Percentiles rank a stretch among this genome's conserved stretches.
phyloP scores from a whole-genome alignment of 148 eudicot species.

The Vaccinium darrowii region DNA sequence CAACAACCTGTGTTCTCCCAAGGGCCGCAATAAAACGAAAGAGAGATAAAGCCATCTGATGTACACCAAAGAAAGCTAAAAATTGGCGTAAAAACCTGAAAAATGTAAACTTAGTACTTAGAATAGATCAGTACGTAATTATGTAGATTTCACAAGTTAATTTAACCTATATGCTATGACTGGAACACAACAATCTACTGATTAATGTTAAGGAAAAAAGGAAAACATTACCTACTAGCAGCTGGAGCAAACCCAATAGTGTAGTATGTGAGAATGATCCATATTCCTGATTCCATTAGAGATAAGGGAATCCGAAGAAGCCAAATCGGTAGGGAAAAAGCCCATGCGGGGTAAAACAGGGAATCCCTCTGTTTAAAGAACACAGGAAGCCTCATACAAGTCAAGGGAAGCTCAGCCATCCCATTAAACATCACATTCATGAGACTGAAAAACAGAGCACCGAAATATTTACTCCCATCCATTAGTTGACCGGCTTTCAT shows the following conservation, averaged over 20 bases:
- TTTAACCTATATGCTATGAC: not conserved
- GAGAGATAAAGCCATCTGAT: constrained; percentile 47
- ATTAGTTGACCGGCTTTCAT: constrained; percentile 32
- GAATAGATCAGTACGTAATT: not conserved
- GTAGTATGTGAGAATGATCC: constrained; percentile 50
- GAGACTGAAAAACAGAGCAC: constrained; percentile 46
- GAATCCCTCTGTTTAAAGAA: constrained; percentile 45
- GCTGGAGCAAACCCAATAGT: constrained; percentile 48
- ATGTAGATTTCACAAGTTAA: not conserved
- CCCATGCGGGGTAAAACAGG: constrained; percentile 45
- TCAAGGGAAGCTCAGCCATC: constrained; percentile 36
- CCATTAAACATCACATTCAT: constrained; percentile 49
- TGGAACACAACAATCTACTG: not conserved
- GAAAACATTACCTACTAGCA: constrained; percentile 32
- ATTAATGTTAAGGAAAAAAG: not conserved
- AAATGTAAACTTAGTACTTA: not conserved
- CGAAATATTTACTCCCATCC: constrained; percentile 40
- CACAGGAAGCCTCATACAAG: constrained; percentile 37
- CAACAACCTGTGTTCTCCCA: constrained; percentile 45
- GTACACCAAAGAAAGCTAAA: constrained; percentile 37
- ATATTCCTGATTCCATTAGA: constrained; percentile 43
- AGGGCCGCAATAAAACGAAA: constrained; percentile 46
- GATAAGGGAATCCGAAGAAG: constrained; percentile 47
- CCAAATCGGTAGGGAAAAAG: constrained; percentile 53
- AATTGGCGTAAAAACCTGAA: constrained; percentile 48